These are phyloP conservation scores for Beauveria sp. DNA, from an alignment of 2,329 filamentous ascomycete species.

Conservation along the genomic window DNA sequence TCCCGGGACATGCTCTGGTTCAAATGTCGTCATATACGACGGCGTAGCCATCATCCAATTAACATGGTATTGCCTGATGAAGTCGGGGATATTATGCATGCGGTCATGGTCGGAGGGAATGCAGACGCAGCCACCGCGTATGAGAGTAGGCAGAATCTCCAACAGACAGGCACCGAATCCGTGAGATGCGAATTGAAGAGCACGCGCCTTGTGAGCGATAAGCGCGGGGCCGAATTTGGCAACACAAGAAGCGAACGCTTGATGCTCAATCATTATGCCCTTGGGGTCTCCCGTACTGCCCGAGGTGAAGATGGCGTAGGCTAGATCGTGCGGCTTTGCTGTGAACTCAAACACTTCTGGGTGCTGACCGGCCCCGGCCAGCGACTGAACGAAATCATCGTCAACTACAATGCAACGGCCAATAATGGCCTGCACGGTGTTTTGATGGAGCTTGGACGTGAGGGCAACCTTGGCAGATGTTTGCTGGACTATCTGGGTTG, in stretches of 20 bases:
- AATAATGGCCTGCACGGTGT: neutral
- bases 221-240: conserved; percentile 13
- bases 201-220: conserved; percentile 13
- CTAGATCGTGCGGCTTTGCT: neutral
- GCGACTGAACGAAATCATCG: neutral
- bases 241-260: conserved; percentile 12
- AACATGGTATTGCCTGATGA: neutral
- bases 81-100: neutral
- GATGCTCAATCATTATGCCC: conserved; percentile 17
- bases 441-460: neutral
- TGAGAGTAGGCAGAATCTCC: conserved; percentile 16
- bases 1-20: neutral
- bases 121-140: conserved; percentile 11
- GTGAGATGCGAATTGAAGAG: conserved; percentile 5
- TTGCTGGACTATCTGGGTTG: neutral
- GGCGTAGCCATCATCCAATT: neutral
- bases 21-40: neutral
- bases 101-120: neutral
- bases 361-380: neutral
- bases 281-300: conserved; percentile 15
- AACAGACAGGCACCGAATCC: conserved; percentile 14
- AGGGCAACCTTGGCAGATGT: neutral
- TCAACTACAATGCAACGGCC: neutral
- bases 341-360: neutral
- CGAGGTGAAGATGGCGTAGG: conserved; percentile 16